These are phyloP conservation scores for Solanum hybrid DNA, from an alignment of 305 asterid species.

Conservation along the genomic window DNA sequence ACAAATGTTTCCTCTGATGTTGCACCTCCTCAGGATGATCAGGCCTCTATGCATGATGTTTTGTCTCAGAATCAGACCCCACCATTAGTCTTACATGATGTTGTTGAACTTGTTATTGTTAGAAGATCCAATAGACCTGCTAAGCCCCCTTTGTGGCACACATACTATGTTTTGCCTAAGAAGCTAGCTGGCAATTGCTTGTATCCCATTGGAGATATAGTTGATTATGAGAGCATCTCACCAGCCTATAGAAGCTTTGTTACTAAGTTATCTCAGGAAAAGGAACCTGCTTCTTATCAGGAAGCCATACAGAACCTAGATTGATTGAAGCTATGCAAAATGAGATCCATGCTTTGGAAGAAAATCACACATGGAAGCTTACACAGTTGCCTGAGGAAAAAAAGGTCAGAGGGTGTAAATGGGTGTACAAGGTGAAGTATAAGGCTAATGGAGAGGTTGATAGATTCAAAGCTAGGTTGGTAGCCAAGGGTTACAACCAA, in stretches of 20 bases:
- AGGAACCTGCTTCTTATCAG: not conserved
- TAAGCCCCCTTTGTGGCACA: not conserved
- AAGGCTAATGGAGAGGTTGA: not conserved
- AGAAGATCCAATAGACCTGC: not conserved
- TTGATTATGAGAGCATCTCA: not conserved
- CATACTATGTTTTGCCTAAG: not conserved
- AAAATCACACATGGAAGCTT: not conserved
- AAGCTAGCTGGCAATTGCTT: not conserved
- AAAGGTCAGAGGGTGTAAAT: not conserved
- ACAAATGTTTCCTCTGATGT: too few relatives aligned
- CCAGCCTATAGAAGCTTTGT: not conserved
- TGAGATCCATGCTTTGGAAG: not conserved
- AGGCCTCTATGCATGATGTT: too few relatives aligned
- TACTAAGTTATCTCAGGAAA: not conserved
- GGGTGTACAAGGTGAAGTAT: not conserved
- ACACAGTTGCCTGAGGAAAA: not conserved
- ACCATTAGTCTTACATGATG: too few relatives aligned
- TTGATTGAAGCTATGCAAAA: not conserved
- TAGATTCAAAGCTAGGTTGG: not conserved
- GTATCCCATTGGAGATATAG: not conserved
- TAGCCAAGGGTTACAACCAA: not conserved
- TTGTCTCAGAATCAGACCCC: too few relatives aligned
- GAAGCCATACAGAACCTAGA: not conserved
- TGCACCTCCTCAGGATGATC: too few relatives aligned
- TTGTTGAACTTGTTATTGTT: too few relatives aligned